Conservation (phyloP, 2,329 filamentous ascomycete genomes). For the Thermochaetoides dissita region DNA sequence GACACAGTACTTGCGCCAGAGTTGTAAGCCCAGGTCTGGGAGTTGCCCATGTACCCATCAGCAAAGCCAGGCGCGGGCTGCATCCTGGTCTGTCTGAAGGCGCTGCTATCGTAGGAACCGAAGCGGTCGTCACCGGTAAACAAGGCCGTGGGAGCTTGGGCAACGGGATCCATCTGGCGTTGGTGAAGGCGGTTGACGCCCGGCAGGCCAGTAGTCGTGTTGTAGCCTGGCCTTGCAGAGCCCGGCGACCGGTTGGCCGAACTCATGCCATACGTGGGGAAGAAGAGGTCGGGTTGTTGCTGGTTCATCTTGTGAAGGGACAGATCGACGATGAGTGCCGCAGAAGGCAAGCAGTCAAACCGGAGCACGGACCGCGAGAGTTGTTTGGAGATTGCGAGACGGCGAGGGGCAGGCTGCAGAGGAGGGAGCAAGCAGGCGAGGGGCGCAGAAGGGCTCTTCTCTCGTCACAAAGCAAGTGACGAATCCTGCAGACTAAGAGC, state of each 20-base stretch:
- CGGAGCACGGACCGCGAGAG: too few relatives aligned
- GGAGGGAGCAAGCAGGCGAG: too few relatives aligned
- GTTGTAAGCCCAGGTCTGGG: constrained; percentile 19
- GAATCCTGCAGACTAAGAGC: neutral
- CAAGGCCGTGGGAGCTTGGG: constrained; percentile 14
- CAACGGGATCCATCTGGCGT: constrained; percentile 17
- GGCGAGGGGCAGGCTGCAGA: too few relatives aligned
- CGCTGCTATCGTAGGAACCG: constrained; percentile 17
- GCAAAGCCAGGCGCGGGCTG: constrained; percentile 14
- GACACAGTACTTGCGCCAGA: constrained; percentile 18
- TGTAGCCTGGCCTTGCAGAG: constrained; percentile 17
- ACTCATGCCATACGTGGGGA: constrained; percentile 13
- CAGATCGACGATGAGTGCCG: too few relatives aligned
- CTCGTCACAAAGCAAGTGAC: too few relatives aligned
- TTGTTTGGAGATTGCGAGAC: too few relatives aligned
- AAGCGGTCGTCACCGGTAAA: constrained; percentile 18
- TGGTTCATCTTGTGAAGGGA: constrained; percentile 12
- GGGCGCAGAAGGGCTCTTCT: too few relatives aligned
- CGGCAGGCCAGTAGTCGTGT: constrained; percentile 17
- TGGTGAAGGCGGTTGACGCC: constrained; percentile 16
- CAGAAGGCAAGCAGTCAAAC: too few relatives aligned
- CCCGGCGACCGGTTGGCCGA: constrained; percentile 16
- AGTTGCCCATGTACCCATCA: constrained; percentile 16
- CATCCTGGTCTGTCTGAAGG: constrained; percentile 16
- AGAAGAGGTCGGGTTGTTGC: constrained; percentile 13